Evolutionary conservation across 495 filamentous ascomycete species (phyloP), one percentile per base, ranked within the genome.

Genomic region (Amorphotheca resinae): DNA sequence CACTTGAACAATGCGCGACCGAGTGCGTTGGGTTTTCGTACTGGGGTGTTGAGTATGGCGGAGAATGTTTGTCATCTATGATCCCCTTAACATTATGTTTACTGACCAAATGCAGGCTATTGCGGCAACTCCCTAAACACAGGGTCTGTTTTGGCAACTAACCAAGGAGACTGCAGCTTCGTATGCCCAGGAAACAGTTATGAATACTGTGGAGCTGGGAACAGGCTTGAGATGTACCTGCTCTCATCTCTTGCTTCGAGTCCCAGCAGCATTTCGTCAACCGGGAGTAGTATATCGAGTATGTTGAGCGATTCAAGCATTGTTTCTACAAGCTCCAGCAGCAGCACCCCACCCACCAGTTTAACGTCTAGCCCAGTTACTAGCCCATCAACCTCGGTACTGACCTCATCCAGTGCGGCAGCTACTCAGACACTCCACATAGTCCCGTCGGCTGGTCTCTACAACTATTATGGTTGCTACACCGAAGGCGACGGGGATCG

Each of bases 31-130:
- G 61, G 3, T 74, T 58, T 37, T 53, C 57, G n/a, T 67, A 64
- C 40, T 70, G 57, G 53, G 69, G 63, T 7, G 63, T 68, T 8
- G 71, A 75, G 48, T 75, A 68, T 46, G 62, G 64, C n/a, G 54
- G 65, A 38, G 67, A 74, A 48, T 72, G 67, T 64, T n/a, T 8
- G 33, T 35, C 12, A 17, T 16, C 15, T n/a, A 37, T n/a, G n/a
- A n/a, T n/a, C n/a, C n/a, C n/a, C n/a, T 51, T 47, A 21, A 54
- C 6, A 38, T 23, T 9, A 28, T 26, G 9, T 23, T 41, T 21
- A 50, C 23, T 17, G 12, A 25, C 33, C 60, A n/a, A n/a, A n/a
- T n/a, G n/a, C n/a, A n/a, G 61, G 62, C 52, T 73, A 66, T 45
- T 75, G 70, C 49, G 70, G 69, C 9, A 66, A 70, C 53, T 52